Evolutionary conservation across 1,284 basidiomycete species (phyloP), one percentile per base, ranked within the genome.

Genomic region (Marasmius oreades): DNA sequence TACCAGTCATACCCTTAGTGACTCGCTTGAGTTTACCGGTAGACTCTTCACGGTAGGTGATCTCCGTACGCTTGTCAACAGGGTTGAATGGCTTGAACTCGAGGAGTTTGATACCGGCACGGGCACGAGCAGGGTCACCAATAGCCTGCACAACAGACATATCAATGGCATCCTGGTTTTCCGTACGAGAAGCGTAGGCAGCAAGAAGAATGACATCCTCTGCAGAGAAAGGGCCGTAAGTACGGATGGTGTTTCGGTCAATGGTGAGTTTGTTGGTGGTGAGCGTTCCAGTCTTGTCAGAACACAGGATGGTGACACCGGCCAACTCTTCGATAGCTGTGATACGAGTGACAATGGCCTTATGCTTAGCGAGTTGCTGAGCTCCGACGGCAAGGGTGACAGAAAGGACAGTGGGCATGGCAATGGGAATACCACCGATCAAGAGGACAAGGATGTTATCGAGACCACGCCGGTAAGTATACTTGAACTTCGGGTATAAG

Each of bases 31-130:
- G 86, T 77, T 92, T 93, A 76, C 95, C 95, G 31, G 92, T 85
- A 22, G 93, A 83, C 73, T 95, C 89, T 74, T 98, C 95, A 60
- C 86, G 88, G 81, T 98, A 98, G 55, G 96, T 98, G 70, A 97
- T 95, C 79, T 98, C 95, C 60, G 95, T 98, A 71, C 95, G 93
- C 85, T 98, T 98, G 84, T 96, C 94, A 66, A 96, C 93, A 58
- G 96, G 95, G 84, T 98, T 96, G 86, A 98, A 98, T 20, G 96
- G 95, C 81, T 96, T 98, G 85, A 99, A 99, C 77, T 98, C 94
- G 69, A 98, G 81, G 56, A 98, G 86, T 73, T 92, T 94, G 79
- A 98, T 97, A 53, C 95, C 95, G 58, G 82, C 83, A 64, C 95
- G 95, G 59, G 95, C 94, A 61, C 82, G 81, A 44, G 73, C 50